A percentile compares a stretch with the other conserved stretches of the same genome.
Conservation (phyloP, 164 flowering plant species). For the Litsea cubeba region DNA sequence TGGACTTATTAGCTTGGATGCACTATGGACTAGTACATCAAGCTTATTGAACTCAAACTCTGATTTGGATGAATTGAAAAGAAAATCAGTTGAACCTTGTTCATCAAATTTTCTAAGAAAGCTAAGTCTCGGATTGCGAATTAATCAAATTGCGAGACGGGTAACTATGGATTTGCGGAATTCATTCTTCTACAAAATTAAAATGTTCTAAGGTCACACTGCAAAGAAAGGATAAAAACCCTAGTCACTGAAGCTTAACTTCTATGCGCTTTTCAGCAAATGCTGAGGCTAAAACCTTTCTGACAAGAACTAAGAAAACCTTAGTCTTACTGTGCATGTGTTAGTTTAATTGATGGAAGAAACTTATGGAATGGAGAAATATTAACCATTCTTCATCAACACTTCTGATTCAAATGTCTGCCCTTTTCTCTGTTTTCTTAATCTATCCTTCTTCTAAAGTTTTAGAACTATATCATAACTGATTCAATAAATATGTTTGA, state of each 20-base stretch:
- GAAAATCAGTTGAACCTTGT: too few relatives aligned
- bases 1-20: too few relatives aligned
- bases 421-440: not conserved
- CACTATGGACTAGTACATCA: too few relatives aligned
- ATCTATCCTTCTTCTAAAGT: not conserved
- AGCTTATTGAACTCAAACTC: too few relatives aligned
- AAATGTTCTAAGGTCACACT: not conserved
- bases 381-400: not conserved
- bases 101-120: too few relatives aligned
- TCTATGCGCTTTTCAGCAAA: not conserved
- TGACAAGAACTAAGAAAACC: not conserved
- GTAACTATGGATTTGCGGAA: too few relatives aligned
- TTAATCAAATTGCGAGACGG: too few relatives aligned
- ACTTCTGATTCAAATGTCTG: not conserved
- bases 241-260: not conserved
- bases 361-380: not conserved
- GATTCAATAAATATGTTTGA: not conserved
- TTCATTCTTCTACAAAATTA: too few relatives aligned
- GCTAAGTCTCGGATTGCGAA: too few relatives aligned
- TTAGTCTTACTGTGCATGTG: not conserved
- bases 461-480: not conserved
- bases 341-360: not conserved
- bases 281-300: not conserved
- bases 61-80: too few relatives aligned
- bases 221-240: not conserved